These are phyloP conservation scores for Diplocarpon mali DNA, from an alignment of 2,329 filamentous ascomycete species.

Conservation along the genomic window DNA sequence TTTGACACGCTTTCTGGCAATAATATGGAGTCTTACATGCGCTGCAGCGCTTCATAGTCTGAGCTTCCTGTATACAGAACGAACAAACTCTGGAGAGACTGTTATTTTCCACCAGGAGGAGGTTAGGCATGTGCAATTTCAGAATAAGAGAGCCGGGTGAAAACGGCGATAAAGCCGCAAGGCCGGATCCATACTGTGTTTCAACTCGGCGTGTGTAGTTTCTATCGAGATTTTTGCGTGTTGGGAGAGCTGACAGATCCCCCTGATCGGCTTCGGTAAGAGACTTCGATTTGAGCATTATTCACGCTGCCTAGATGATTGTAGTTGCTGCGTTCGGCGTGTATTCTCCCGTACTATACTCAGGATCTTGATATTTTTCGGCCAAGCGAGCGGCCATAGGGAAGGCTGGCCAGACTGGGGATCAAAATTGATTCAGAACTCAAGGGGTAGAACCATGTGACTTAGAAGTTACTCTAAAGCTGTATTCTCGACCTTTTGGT, in stretches of 20 bases:
- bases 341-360: too few relatives aligned
- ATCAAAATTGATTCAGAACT: too few relatives aligned
- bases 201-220: background rate
- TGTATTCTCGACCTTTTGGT: too few relatives aligned
- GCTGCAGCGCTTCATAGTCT: constrained; percentile 32
- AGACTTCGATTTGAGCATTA: background rate
- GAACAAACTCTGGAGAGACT: constrained; percentile 22
- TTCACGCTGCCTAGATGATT: background rate
- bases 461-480: too few relatives aligned
- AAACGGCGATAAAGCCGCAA: constrained; percentile 13
- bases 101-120: constrained; percentile 22
- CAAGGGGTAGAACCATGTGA: too few relatives aligned
- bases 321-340: background rate
- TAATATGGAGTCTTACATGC: constrained; percentile 43
- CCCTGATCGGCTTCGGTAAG: background rate
- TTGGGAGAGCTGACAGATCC: background rate
- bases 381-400: too few relatives aligned
- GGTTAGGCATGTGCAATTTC: constrained; percentile 16
- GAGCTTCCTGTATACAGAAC: constrained; percentile 16
- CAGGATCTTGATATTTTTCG: too few relatives aligned
- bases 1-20: constrained; percentile 44
- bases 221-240: background rate
- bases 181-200: constrained; percentile 14
- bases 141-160: constrained; percentile 17
- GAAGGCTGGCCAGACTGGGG: too few relatives aligned